Evolutionary conservation across 139 green algal genomes (phyloP).

Genomic region (Chara braunii): DNA sequence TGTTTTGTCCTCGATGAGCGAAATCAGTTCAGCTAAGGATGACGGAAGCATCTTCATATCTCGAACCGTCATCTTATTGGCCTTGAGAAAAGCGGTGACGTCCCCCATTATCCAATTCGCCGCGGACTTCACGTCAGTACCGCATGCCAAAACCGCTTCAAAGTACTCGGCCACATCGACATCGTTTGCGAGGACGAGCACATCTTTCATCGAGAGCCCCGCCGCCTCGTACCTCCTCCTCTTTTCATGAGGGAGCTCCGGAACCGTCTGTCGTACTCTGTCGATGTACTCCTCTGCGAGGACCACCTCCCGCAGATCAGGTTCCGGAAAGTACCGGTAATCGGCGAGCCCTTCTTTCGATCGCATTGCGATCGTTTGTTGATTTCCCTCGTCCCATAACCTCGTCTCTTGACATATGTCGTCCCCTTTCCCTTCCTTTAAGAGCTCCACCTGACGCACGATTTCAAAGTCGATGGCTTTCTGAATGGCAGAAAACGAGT

Average conservation of each 20-base stretch:
- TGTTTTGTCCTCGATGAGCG: constrained; percentile 71
- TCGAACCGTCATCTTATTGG: constrained; percentile 9
- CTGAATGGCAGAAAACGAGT: constrained; percentile 90
- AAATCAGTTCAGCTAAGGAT: constrained; percentile 79
- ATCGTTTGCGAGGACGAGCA: constrained; percentile 76
- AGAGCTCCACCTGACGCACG: constrained; percentile 62
- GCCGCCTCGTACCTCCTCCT: constrained; percentile 59
- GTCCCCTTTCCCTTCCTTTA: constrained; percentile 48
- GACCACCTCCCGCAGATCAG: constrained; percentile 74
- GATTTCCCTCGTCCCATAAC: constrained; percentile 78
- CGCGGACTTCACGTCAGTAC: constrained; percentile 66
- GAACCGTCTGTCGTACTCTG: constrained; percentile 51
- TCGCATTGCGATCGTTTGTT: constrained; percentile 7
- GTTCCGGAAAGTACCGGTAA: constrained; percentile 98
- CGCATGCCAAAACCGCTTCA: constrained; percentile 51
- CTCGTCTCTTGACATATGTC: constrained; percentile 90
- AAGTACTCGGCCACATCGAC: constrained; percentile 56
- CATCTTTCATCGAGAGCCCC: constrained; percentile 64
- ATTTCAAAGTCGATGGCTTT: constrained; percentile 91
- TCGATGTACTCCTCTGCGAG: constrained; percentile 20
- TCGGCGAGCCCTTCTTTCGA: constrained; percentile 92
- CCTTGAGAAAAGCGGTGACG: constrained; percentile 52
- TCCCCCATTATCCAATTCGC: constrained; percentile 95
- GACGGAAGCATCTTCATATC: constrained; percentile 8
- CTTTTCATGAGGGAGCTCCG: constrained; percentile 67